Evolutionary conservation across 371 early-diverging fungal species (phyloP).

Genomic region (Mortierella sp.): DNA sequence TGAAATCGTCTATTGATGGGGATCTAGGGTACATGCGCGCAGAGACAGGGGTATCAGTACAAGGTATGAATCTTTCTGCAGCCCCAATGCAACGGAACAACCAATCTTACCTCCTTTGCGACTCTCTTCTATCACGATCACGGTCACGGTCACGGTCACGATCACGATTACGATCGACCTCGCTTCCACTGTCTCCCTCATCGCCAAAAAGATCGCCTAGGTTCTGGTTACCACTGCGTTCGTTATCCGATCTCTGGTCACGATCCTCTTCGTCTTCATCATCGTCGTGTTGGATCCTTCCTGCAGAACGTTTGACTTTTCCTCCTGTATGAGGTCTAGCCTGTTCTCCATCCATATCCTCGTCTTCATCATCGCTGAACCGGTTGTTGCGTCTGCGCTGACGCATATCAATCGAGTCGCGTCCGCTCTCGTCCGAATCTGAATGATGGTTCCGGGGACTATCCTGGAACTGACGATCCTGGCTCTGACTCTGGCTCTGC

Average conservation of each 20-base stretch:
- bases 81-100: no score
- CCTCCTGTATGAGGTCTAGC: conserved; percentile 12
- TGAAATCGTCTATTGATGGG: conserved; percentile 27
- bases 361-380: conserved; percentile 40
- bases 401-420: conserved; percentile 19
- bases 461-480: conserved; percentile 11
- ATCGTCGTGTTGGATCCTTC: conserved; percentile 36
- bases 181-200: conserved; percentile 41
- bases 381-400: conserved; percentile 36
- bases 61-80: no score
- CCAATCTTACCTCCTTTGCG: conserved; percentile 30
- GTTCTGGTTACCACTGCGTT: conserved; percentile 3
- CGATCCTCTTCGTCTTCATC: conserved; percentile 36
- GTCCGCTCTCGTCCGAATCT: conserved; percentile 26
- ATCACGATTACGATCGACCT: conserved; percentile 16
- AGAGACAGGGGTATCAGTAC: no score
- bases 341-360: conserved; percentile 20
- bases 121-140: conserved; percentile 2
- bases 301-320: conserved; percentile 31
- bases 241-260: conserved; percentile 12
- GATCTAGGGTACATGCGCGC: conserved; percentile 24
- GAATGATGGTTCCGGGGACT: conserved; percentile 12
- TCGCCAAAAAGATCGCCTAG: conserved; percentile 42
- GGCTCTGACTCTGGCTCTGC: conserved; percentile 12
- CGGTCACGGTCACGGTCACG: no score